Evolutionary conservation across 1,284 basidiomycete species (phyloP).

Genomic region (Mycocalia duriaeana): DNA sequence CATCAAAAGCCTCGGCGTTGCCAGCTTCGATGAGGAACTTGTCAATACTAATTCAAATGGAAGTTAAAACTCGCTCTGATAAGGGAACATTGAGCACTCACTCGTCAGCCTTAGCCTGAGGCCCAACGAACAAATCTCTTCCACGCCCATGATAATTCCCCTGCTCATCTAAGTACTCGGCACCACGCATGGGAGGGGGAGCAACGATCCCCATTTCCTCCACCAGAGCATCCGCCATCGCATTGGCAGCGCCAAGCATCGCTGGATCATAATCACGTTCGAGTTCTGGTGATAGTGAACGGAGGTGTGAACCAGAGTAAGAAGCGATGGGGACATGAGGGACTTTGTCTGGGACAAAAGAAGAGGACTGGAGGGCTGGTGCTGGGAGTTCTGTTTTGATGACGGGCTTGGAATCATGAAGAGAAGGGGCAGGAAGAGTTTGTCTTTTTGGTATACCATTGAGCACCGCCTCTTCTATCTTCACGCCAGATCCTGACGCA

Average conservation of each 20-base stretch:
- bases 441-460: neutral
- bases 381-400: neutral
- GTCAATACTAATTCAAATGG: constrained; percentile 48
- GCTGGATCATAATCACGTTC: neutral
- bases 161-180: constrained; percentile 24
- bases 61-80: too few species aligned
- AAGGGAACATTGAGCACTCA: constrained; percentile 20
- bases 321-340: neutral
- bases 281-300: neutral
- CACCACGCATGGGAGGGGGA: neutral
- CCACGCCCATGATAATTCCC: constrained; percentile 38
- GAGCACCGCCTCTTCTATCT: neutral
- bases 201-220: neutral
- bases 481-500: neutral
- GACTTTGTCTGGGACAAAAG: neutral
- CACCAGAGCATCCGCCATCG: neutral
- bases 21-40: constrained; percentile 51
- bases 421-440: neutral
- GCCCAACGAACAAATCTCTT: constrained; percentile 33
- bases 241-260: neutral
- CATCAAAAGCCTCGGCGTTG: constrained; percentile 52
- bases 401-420: neutral
- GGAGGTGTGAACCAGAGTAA: neutral
- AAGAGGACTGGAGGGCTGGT: neutral
- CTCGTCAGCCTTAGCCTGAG: constrained; percentile 41